Base-by-base conservation (phyloP, 306 rosid species). In the Glycine tomentella region DNA sequence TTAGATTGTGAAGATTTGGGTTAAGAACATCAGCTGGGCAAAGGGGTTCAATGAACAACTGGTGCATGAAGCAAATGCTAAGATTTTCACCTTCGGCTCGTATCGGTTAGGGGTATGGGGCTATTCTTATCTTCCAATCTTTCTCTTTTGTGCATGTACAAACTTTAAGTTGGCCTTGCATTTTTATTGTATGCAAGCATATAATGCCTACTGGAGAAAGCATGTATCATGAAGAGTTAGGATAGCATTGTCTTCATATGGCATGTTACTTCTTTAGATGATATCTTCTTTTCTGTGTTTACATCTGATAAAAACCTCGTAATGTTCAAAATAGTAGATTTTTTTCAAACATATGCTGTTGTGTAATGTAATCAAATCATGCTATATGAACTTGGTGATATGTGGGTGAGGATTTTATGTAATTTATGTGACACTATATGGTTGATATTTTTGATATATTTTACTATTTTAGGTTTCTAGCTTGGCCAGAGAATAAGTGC, bases 1-100 rank as follows among this genome's bases (percentile, higher is more conserved):
- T 70, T 91, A 95, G 99, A 90, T 84, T 86, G 98, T 95, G 90
- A 95, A 95, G 97, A 86, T 79, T 70, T 95, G 99, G 99, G 93
- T 91, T 10, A 95, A 93, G 73, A 76, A 84, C 53, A 87, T 95
- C 63, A 90, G 97, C 84, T 90, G 96, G 61, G 90, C 94, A 0
- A 93, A 88, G 88, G 99, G 99, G 78, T 74, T 95, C 88, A 89
- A 90, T 78, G 98, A 95, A 69, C 96, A 93, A 81, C 70, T 91
- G 78, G 98, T 93, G 82, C 96, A 90, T 15, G 93, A 93, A 89
- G 99, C 99, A 69, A 95, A 95, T 83, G 99, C 98, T 70, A 95
- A 91, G 93, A 95, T 95, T 83, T 95, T 95, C 87, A 95, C 98
- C 34, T 95, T 89, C 74, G 99, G 99, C 66, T 95, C 98, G 51